These are phyloP conservation scores for Cyphellophora europaea DNA, from an alignment of 2,329 filamentous ascomycete genomes.

Conservation along the genomic window DNA sequence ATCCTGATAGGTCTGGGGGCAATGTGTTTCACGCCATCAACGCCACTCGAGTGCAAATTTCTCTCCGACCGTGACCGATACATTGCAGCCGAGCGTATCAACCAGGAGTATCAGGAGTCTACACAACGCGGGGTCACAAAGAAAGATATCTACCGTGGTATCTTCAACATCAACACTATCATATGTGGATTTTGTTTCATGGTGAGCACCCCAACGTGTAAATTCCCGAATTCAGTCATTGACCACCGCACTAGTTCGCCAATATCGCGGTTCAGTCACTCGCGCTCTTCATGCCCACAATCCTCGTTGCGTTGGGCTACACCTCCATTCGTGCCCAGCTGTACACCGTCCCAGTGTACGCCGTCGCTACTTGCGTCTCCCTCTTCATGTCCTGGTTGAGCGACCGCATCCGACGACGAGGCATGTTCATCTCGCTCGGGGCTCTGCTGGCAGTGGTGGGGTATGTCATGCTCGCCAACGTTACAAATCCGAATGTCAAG, in stretches of 20 bases:
- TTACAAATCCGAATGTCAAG: slow-evolving; percentile 56
- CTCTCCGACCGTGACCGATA: slow-evolving; percentile 18
- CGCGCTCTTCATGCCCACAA: slow-evolving; percentile 27
- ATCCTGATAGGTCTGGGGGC: slow-evolving; percentile 30
- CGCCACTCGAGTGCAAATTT: slow-evolving; percentile 31
- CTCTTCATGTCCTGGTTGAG: slow-evolving; percentile 63
- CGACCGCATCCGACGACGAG: slow-evolving; percentile 68
- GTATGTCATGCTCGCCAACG: slow-evolving; percentile 62
- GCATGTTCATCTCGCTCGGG: slow-evolving; percentile 60
- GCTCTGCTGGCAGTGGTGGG: slow-evolving; percentile 62
- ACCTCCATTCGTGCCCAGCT: slow-evolving; percentile 53
- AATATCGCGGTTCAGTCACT: slow-evolving; percentile 30
- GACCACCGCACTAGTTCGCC: too few relatives aligned
- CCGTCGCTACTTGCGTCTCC: slow-evolving; percentile 59
- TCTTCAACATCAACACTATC: slow-evolving; percentile 17
- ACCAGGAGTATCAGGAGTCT: slow-evolving; percentile 11
- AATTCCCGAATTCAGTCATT: too few relatives aligned
- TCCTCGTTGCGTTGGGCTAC: slow-evolving; percentile 32
- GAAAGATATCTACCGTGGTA: slow-evolving; percentile 12
- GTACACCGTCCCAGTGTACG: slow-evolving; percentile 67
- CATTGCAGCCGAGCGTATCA: slow-evolving; percentile 11
- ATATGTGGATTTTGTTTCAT: slow-evolving; percentile 12
- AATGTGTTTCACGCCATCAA: slow-evolving; percentile 35
- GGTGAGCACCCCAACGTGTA: too few relatives aligned
- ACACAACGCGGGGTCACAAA: slow-evolving; percentile 6